Evolutionary conservation across 108 stramenopile species (phyloP).

Genomic region (Parietichytrium sp.): DNA sequence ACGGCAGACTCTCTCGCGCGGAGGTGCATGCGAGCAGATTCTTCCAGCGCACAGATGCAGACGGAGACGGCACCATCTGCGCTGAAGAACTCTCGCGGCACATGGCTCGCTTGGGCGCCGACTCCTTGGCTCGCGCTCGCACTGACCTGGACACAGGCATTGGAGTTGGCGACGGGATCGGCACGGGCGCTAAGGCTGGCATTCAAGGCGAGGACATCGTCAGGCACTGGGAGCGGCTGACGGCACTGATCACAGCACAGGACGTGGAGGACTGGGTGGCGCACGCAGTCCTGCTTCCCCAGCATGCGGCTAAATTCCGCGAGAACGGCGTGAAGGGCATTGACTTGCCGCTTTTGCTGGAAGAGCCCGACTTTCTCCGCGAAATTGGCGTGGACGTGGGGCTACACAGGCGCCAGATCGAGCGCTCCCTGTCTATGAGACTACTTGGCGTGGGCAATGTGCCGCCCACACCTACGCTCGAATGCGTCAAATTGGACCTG

Average conservation of each 20-base stretch:
- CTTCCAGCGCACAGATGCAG: background rate
- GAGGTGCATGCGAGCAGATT: background rate
- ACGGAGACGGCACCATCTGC: background rate
- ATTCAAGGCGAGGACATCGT: background rate
- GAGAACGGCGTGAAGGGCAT: slow-evolving; percentile 32
- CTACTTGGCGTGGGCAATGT: background rate
- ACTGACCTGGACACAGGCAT: background rate
- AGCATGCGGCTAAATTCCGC: background rate
- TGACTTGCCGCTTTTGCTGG: background rate
- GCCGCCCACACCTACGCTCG: background rate
- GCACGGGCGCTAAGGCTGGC: background rate
- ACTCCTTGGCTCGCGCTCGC: background rate
- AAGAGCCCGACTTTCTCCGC: background rate
- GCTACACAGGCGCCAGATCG: slow-evolving; percentile 14
- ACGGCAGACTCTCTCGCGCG: background rate
- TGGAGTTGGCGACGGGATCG: background rate
- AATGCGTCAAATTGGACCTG: no score
- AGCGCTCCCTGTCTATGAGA: background rate
- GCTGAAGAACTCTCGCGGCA: background rate
- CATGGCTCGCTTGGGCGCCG: background rate
- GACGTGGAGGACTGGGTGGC: slow-evolving; percentile 22
- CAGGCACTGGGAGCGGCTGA: background rate
- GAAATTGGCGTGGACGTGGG: background rate
- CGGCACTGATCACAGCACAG: slow-evolving; percentile 18
- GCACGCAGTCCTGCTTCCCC: slow-evolving; percentile 14